Conservation (phyloP, 352 stramenopile genomes). For the Pythium aphanidermatum region DNA sequence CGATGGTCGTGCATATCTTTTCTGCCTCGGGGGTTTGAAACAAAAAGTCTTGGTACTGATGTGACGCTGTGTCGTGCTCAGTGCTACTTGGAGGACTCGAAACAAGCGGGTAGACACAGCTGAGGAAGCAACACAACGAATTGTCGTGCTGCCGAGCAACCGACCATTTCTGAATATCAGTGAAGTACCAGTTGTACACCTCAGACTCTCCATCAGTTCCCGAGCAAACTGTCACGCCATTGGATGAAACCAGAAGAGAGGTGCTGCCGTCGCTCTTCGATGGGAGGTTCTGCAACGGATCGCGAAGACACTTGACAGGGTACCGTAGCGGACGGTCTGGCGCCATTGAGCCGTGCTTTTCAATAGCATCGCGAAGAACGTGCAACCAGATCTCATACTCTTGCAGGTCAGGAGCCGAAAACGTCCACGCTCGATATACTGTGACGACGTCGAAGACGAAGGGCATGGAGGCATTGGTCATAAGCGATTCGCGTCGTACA, state of each 20-base stretch:
- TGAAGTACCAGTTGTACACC: constrained; percentile 73
- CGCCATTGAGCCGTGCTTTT: constrained; percentile 45
- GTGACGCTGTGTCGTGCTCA: too few species aligned
- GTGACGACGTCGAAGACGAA: constrained; percentile 69
- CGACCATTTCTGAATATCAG: constrained; percentile 73
- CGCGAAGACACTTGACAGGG: constrained; percentile 34
- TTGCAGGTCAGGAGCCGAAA: constrained; percentile 34
- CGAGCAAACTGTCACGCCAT: constrained; percentile 47
- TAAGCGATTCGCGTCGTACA: constrained; percentile 44
- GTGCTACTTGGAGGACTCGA: too few species aligned
- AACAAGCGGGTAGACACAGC: constrained; percentile 29
- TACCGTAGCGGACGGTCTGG: constrained; percentile 45
- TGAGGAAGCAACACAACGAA: constrained; percentile 52
- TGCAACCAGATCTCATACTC: constrained; percentile 59
- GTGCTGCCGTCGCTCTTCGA: constrained; percentile 40
- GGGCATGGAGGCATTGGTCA: constrained; percentile 3
- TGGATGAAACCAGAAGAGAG: constrained; percentile 45
- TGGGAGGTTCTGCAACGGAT: constrained; percentile 24
- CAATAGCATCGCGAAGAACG: constrained; percentile 43
- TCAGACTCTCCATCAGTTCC: constrained; percentile 37
- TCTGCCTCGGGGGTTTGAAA: constrained; percentile 51
- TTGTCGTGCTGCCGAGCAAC: constrained; percentile 45
- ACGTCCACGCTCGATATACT: constrained; percentile 70
- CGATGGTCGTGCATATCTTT: constrained; percentile 54
- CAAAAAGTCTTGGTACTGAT: constrained; percentile 46